Conservation (phyloP, 2,329 filamentous ascomycete species). For the Coleophoma cylindrospora region DNA sequence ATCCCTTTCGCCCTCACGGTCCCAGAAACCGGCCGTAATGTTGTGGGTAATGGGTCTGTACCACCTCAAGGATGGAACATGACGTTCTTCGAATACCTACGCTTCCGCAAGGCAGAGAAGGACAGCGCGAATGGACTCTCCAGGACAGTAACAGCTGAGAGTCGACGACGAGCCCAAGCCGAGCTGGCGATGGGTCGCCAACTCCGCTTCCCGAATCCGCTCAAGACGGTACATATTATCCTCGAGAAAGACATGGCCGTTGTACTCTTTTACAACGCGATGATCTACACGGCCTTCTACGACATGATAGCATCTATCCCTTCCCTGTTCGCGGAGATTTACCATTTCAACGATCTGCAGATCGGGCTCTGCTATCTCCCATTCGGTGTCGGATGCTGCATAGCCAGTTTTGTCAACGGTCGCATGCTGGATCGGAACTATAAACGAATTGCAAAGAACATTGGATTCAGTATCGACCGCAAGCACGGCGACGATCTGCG, state of each 20-base stretch:
- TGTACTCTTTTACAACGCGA: constrained; percentile 45
- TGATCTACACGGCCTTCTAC: constrained; percentile 53
- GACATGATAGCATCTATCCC: constrained; percentile 46
- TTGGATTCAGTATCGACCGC: constrained; percentile 56
- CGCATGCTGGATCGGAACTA: constrained; percentile 62
- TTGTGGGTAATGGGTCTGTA: constrained; percentile 39
- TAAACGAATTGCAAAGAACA: constrained; percentile 54
- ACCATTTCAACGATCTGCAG: constrained; percentile 26
- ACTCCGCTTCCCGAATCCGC: constrained; percentile 50
- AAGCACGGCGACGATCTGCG: constrained; percentile 39
- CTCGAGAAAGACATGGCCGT: constrained; percentile 53
- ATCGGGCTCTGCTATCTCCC: constrained; percentile 32
- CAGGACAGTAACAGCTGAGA: constrained; percentile 26
- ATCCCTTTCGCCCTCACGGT: constrained; percentile 29
- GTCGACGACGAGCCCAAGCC: constrained; percentile 24
- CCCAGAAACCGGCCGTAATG: constrained; percentile 26
- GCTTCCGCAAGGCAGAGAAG: constrained; percentile 17
- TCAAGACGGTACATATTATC: constrained; percentile 47
- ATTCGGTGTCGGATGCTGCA: constrained; percentile 42
- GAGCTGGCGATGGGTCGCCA: constrained; percentile 33
- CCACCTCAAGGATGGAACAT: constrained; percentile 53
- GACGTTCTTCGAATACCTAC: constrained; percentile 44
- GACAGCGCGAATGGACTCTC: constrained; percentile 15
- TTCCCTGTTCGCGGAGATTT: constrained; percentile 33
- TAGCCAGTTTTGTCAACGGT: constrained; percentile 51